Evolutionary conservation across 2,329 filamentous ascomycete genomes (phyloP), one percentile per base, ranked within the genome.

Genomic region (Alternaria incomplexa): DNA sequence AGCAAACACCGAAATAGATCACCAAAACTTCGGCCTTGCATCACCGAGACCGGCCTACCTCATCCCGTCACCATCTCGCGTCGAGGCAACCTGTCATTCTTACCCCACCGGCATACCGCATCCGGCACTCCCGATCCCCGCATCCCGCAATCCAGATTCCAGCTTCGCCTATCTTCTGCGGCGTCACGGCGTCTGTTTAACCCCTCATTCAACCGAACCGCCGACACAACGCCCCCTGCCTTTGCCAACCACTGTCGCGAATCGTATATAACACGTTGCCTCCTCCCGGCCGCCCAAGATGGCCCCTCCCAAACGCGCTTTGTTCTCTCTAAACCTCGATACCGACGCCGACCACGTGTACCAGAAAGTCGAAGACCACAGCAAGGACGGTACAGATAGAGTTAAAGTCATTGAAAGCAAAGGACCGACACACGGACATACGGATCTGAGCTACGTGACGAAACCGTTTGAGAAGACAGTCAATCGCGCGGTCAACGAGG

Each of bases 241-340:
- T 26, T 32, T 28, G 43, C 53, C 44, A 15, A 45, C 11, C 20
- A 23, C 20, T 32, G 11, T 23, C 23, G 15, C 25, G 13, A 52
- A 28, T 23, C 46, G 4, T 30, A 48, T 66, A 58, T 69, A 71
- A 59, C 62, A 4, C 61, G 48, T 55, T 36, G 51, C 53, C 46
- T 45, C 46, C 23, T 45, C 44, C 23, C 9, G 66, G 45, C 28
- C 36, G 17, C 32, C 56, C 22, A 55, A 56, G 62, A 74, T 72
- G 71, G 57, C 65, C 51, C 62, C 71, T 28, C 71, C 73, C 10
- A 78, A 77, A 55, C 74, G 77, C 62, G 72, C 75, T 5, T 58
- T 81, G 57, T 76, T 81, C 65, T 77, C 76, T 0, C 77, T 81
- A 12, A 80, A 79, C 56, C 69, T 82, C 62, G 74, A 80, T 59